Evolutionary conservation across 1,284 basidiomycete species (phyloP).

Genomic region (Ganoderma lucidum): DNA sequence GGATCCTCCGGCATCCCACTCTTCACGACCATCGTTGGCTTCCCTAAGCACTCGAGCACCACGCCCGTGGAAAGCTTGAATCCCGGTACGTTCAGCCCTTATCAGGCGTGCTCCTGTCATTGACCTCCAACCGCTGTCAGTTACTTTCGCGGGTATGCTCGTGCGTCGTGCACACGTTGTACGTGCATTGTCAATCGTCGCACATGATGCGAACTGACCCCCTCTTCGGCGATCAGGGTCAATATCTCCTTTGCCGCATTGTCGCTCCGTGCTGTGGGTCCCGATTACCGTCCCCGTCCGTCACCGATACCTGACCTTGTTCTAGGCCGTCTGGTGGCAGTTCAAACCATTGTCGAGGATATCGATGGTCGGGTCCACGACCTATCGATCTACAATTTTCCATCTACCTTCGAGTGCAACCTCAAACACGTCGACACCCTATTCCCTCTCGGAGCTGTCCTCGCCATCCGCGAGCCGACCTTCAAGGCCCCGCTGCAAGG

Average conservation of each 20-base stretch:
- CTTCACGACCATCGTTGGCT: constrained; percentile 28
- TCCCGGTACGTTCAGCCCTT: constrained; percentile 15
- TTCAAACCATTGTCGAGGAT: constrained; percentile 40
- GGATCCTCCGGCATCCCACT: constrained; percentile 14
- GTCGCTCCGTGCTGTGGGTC: constrained; percentile 28
- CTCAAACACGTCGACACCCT: constrained; percentile 38
- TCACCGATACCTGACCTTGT: not conserved
- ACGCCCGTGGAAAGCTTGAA: constrained; percentile 16
- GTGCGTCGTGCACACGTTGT: constrained; percentile 21
- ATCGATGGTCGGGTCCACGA: constrained; percentile 35
- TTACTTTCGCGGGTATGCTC: constrained; percentile 25
- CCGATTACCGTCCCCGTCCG: too few species aligned
- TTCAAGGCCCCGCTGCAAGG: constrained; percentile 36
- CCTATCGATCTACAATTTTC: constrained; percentile 42
- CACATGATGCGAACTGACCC: not conserved
- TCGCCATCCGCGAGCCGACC: constrained; percentile 45
- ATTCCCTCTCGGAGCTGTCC: constrained; percentile 41
- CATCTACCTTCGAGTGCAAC: constrained; percentile 31
- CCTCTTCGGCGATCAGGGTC: constrained; percentile 21
- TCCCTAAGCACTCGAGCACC: constrained; percentile 28
- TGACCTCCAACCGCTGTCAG: constrained; percentile 5
- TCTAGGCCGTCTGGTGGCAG: constrained; percentile 25
- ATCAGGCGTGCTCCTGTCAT: not conserved
- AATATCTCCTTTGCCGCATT: constrained; percentile 33
- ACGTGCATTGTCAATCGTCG: not conserved